A percentile compares a stretch with the other conserved stretches of the same genome.
These are phyloP conservation scores for Exidia glandulosa DNA, from an alignment of 768 basidiomycete genomes.

Conservation along the genomic window DNA sequence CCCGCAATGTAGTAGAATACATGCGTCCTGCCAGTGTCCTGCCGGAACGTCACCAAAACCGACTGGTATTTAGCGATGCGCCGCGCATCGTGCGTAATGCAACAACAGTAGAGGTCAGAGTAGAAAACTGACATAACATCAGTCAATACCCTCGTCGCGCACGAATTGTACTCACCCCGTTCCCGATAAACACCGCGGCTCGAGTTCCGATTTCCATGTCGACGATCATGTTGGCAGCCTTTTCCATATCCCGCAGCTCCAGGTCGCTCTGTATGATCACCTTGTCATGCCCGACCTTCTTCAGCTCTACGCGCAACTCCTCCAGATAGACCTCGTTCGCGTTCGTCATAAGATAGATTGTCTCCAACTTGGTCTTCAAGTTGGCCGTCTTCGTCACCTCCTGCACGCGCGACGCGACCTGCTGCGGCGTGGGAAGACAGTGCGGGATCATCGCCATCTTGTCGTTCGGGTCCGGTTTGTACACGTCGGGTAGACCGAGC, in stretches of 20 bases:
- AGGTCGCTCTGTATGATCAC: neutral
- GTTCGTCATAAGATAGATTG: slow-evolving; percentile 58
- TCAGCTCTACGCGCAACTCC: slow-evolving; percentile 10
- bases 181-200: slow-evolving; percentile 58
- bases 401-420: slow-evolving; percentile 36
- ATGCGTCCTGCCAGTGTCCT: too few species aligned
- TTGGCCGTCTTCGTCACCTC: slow-evolving; percentile 22
- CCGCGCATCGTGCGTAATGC: too few species aligned
- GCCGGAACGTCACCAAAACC: too few species aligned
- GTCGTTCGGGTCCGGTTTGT: slow-evolving; percentile 15
- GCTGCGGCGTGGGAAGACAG: slow-evolving; percentile 41
- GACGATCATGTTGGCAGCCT: slow-evolving; percentile 21
- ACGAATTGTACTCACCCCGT: slow-evolving; percentile 33
- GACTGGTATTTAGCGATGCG: too few species aligned
- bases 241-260: neutral
- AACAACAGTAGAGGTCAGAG: too few species aligned
- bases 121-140: too few species aligned
- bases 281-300: neutral
- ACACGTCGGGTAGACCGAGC: slow-evolving; percentile 37
- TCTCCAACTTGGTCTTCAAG: slow-evolving; percentile 21
- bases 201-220: slow-evolving; percentile 60
- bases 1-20: too few species aligned
- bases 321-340: slow-evolving; percentile 38
- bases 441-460: slow-evolving; percentile 30
- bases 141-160: too few species aligned